Conservation (phyloP, 768 basidiomycete genomes). For the Megacollybia marginata region DNA sequence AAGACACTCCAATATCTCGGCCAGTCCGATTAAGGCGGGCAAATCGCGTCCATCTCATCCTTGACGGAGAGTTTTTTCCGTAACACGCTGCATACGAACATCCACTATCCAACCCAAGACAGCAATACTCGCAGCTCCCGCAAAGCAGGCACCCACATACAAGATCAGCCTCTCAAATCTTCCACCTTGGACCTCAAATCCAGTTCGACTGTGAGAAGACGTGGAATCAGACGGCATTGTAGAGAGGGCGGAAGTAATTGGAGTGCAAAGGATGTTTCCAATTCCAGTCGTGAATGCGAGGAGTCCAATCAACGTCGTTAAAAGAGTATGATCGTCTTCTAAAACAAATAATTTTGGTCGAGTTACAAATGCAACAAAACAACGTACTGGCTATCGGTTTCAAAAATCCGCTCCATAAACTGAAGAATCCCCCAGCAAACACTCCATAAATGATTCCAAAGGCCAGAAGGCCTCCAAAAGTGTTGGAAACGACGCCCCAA, state of each 20-base stretch:
- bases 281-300: slow-evolving; percentile 16
- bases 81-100: background rate
- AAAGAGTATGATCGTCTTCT: slow-evolving; percentile 10
- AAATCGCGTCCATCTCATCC: too few species aligned
- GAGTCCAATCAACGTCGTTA: slow-evolving; percentile 14
- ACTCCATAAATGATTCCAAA: slow-evolving; percentile 21
- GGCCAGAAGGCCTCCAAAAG: slow-evolving; percentile 15
- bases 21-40: too few species aligned
- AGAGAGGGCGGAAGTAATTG: slow-evolving; percentile 14
- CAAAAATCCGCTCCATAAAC: slow-evolving; percentile 21
- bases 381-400: slow-evolving; percentile 12
- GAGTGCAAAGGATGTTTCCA: slow-evolving; percentile 18
- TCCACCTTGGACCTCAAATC: slow-evolving; percentile 15
- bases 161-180: slow-evolving; percentile 20
- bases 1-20: too few species aligned
- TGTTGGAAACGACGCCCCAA: slow-evolving; percentile 19
- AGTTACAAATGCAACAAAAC: background rate
- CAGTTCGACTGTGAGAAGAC: slow-evolving; percentile 2
- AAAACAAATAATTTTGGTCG: too few species aligned
- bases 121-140: slow-evolving; percentile 20
- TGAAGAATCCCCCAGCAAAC: slow-evolving; percentile 23
- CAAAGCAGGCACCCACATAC: slow-evolving; percentile 18
- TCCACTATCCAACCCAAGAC: slow-evolving; percentile 5
- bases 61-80: too few species aligned
- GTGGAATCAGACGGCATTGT: too few species aligned